Percentiles rank a stretch among this genome's conserved stretches.
These are phyloP conservation scores for Coffea eugenioides DNA, from an alignment of 257 asterid species.

Conservation along the genomic window DNA sequence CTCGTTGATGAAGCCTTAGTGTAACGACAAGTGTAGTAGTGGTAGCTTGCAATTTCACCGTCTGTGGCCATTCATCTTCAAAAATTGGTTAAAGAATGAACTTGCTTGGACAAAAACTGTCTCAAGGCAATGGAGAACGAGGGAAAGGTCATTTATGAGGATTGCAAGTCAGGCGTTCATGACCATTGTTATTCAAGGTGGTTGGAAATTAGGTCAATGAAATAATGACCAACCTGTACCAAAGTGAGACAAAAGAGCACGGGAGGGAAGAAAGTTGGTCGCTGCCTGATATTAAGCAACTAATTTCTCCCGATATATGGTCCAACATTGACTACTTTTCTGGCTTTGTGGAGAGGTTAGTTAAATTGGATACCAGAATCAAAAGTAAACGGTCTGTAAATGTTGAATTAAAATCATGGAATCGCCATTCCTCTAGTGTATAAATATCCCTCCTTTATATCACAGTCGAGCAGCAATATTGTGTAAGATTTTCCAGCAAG, in stretches of 20 bases:
- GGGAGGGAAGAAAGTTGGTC: slow-evolving; percentile 6
- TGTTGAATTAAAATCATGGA: not conserved
- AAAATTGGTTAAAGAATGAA: no score
- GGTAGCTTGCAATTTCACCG: no score
- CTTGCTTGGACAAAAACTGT: no score
- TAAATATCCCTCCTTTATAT: slow-evolving; percentile 4
- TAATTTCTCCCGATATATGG: not conserved
- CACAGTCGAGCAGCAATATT: not conserved
- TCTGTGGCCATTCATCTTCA: no score
- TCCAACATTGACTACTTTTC: slow-evolving; percentile 1
- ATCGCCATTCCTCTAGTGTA: not conserved
- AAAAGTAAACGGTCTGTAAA: not conserved
- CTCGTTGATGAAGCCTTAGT: no score
- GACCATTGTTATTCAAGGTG: no score
- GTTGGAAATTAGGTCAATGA: not conserved
- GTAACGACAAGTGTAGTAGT: no score
- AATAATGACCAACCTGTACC: not conserved
- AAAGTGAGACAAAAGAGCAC: slow-evolving; percentile 3
- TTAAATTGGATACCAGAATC: not conserved
- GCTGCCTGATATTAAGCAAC: not conserved
- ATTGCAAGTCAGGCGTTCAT: no score
- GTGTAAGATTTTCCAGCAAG: not conserved
- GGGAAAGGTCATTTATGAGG: no score
- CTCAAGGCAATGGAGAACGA: no score
- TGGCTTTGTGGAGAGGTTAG: no score